phyloP scores from a whole-genome alignment of 1,284 basidiomycete species.

The Agaricales sp. region DNA sequence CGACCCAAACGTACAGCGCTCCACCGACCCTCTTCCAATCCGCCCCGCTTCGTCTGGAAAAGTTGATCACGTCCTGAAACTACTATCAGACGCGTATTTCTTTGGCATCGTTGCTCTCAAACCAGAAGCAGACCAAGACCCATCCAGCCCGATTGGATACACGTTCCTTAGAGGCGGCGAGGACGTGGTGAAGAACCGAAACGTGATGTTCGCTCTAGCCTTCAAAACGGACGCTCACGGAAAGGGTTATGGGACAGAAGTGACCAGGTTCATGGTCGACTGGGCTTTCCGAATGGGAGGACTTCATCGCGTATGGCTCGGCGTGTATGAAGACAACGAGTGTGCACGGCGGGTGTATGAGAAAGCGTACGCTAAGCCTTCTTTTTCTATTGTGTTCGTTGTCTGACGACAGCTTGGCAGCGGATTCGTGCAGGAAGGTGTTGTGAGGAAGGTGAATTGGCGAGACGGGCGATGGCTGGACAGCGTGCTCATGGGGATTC shows the following conservation, averaged over 20 bases:
- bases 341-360: neutral
- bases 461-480: neutral
- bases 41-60: neutral
- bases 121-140: neutral
- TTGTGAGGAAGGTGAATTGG: neutral
- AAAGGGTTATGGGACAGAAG: constrained; percentile 9
- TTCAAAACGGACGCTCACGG: constrained; percentile 1
- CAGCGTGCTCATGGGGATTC: neutral
- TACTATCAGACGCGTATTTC: neutral
- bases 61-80: neutral
- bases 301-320: constrained; percentile 8
- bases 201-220: constrained; percentile 5
- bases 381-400: too few relatives aligned
- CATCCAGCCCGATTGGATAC: neutral
- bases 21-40: neutral
- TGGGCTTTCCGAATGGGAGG: constrained; percentile 6
- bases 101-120: neutral
- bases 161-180: neutral
- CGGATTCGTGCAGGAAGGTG: neutral
- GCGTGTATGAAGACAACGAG: neutral
- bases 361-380: neutral
- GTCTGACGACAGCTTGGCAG: neutral
- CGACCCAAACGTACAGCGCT: neutral
- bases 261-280: constrained; percentile 7
- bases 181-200: constrained; percentile 1